phyloP scores from a whole-genome alignment of 768 basidiomycete genomes.

The Leccinellum luteum region DNA sequence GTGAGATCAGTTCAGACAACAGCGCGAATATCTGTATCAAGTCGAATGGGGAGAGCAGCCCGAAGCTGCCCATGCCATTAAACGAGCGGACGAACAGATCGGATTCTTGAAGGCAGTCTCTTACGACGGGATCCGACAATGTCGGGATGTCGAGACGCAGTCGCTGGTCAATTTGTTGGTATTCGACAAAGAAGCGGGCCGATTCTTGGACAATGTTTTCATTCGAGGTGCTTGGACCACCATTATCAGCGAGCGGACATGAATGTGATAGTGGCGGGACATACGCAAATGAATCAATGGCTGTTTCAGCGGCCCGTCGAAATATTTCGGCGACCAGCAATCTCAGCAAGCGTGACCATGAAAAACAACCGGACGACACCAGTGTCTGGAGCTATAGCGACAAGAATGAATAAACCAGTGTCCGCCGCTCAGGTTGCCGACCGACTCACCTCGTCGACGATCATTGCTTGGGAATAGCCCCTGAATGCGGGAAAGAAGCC shows the following conservation, averaged over 20 bases:
- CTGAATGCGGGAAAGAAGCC: slow-evolving; percentile 80
- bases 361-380: slow-evolving; percentile 68
- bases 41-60: slow-evolving; percentile 77
- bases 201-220: slow-evolving; percentile 73
- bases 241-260: slow-evolving; percentile 7
- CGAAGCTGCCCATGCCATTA: slow-evolving; percentile 68
- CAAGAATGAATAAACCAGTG: not conserved
- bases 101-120: slow-evolving; percentile 82
- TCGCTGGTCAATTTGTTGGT: slow-evolving; percentile 74
- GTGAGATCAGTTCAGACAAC: slow-evolving; percentile 67
- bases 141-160: slow-evolving; percentile 78
- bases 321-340: slow-evolving; percentile 61
- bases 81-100: slow-evolving; percentile 84
- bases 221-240: slow-evolving; percentile 53
- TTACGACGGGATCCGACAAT: slow-evolving; percentile 65
- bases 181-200: slow-evolving; percentile 72
- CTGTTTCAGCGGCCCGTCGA: slow-evolving; percentile 60
- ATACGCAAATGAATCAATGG: slow-evolving; percentile 73
- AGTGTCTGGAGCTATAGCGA: slow-evolving; percentile 59
- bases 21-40: slow-evolving; percentile 72
- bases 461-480: slow-evolving; percentile 83
- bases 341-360: slow-evolving; percentile 60
- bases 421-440: slow-evolving; percentile 8
- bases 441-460: slow-evolving; percentile 73
- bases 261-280: slow-evolving; percentile 32